phyloP scores from a whole-genome alignment of 164 flowering plant genomes.

The Dillenia turbinata region DNA sequence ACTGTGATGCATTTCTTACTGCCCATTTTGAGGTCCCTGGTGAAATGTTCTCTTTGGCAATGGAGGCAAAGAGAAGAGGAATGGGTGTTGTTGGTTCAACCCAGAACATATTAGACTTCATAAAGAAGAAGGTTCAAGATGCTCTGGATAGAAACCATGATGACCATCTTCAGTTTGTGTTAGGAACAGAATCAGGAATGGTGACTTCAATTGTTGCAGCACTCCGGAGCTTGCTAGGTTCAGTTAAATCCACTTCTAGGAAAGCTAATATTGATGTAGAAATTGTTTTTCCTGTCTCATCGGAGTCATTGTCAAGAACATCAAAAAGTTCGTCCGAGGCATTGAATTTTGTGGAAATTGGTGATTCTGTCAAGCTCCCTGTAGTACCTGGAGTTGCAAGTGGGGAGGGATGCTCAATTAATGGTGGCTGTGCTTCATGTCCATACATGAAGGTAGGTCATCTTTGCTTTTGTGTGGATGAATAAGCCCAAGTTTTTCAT shows the following conservation, averaged over 20 bases:
- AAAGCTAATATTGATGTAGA: conserved; percentile 63
- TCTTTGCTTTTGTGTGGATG: too few species aligned
- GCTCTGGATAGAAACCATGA: conserved; percentile 67
- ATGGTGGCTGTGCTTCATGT: conserved; percentile 98
- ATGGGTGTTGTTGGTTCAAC: conserved; percentile 99
- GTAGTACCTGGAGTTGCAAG: conserved; percentile 90
- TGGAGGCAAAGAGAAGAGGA: conserved; percentile 97
- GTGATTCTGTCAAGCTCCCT: conserved; percentile 40
- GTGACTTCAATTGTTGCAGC: conserved; percentile 87
- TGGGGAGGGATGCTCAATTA: conserved; percentile 96
- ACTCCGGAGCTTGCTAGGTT: conserved; percentile 49
- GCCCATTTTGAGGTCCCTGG: conserved; percentile 99
- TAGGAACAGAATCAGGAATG: conserved; percentile 99
- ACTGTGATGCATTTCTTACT: conserved; percentile 85
- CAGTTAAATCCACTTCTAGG: conserved; percentile 30
- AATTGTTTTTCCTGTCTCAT: conserved; percentile 93
- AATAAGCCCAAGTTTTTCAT: too few species aligned
- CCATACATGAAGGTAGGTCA: conserved; percentile 93
- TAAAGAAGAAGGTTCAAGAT: conserved; percentile 72
- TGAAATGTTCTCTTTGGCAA: conserved; percentile 94
- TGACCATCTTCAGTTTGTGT: conserved; percentile 90
- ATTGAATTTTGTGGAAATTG: conserved; percentile 23
- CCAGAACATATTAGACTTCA: conserved; percentile 90
- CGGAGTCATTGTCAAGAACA: conserved; percentile 70
- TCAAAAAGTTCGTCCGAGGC: conserved; percentile 30